A percentile compares a stretch with the other conserved stretches of the same genome.
These are phyloP conservation scores for Fusarium sp. DNA, from an alignment of 2,329 filamentous ascomycete genomes.

Conservation along the genomic window DNA sequence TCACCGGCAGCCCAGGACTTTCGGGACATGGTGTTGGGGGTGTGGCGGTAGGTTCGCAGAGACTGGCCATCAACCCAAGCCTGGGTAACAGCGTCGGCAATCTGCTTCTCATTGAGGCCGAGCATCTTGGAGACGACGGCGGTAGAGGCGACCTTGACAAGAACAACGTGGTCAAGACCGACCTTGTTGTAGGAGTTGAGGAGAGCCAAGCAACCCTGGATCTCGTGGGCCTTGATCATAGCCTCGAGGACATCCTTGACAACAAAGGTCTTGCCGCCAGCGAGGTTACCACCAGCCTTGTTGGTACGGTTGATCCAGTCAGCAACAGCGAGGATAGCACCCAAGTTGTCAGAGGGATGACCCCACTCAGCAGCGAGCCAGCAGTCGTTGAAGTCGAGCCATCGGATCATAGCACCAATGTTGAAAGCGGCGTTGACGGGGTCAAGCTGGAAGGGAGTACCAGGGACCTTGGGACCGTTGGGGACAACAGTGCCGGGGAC, in stretches of 20 bases:
- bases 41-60: conserved; percentile 95
- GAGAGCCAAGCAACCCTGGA: conserved; percentile 95
- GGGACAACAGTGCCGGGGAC: conserved; percentile 92
- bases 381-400: conserved; percentile 99
- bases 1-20: conserved; percentile 99
- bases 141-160: conserved; percentile 96
- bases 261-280: conserved; percentile 87
- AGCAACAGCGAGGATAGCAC: conserved; percentile 93
- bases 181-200: conserved; percentile 99
- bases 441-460: conserved; percentile 93
- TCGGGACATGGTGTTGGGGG: conserved; percentile 98
- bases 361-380: conserved; percentile 99
- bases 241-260: conserved; percentile 91
- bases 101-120: conserved; percentile 87
- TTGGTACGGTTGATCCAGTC: conserved; percentile 97
- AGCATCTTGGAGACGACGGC: conserved; percentile 97
- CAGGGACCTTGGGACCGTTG: conserved; percentile 89
- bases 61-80: conserved; percentile 97
- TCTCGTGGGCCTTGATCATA: conserved; percentile 99
- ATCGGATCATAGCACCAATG: conserved; percentile 98
- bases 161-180: conserved; percentile 94
- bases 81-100: conserved; percentile 93
- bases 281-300: conserved; percentile 78
- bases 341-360: conserved; percentile 97
- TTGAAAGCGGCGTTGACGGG: conserved; percentile 97